A percentile compares a stretch with the other conserved stretches of the same genome.
These are phyloP conservation scores for Candida awuae DNA, from an alignment of 805 yeast genomes.

Conservation along the genomic window DNA sequence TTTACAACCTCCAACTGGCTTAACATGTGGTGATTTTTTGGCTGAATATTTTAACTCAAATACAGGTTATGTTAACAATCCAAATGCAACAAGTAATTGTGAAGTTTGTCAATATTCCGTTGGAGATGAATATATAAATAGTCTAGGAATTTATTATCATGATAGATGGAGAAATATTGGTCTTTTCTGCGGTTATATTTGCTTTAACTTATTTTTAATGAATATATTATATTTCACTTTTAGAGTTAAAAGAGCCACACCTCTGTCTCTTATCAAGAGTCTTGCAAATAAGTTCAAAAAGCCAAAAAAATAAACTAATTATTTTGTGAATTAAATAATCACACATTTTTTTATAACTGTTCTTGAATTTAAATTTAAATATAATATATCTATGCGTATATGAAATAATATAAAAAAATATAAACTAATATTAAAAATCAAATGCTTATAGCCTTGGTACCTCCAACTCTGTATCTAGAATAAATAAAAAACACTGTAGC, in stretches of 20 bases:
- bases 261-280: too few species aligned
- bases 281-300: too few species aligned
- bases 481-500: constrained; percentile 17
- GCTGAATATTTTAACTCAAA: constrained; percentile 28
- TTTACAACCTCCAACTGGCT: constrained; percentile 49
- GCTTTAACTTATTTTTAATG: background rate
- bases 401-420: too few species aligned
- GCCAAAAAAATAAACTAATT: too few species aligned
- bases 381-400: too few species aligned
- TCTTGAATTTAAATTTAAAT: too few species aligned
- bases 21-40: constrained; percentile 56
- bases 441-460: too few species aligned
- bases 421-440: too few species aligned
- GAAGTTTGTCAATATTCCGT: constrained; percentile 39
- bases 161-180: constrained; percentile 66
- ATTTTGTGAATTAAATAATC: too few species aligned
- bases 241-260: background rate
- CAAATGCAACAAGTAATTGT: constrained; percentile 42
- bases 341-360: too few species aligned
- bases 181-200: background rate
- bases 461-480: constrained; percentile 21
- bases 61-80: constrained; percentile 53
- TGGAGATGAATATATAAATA: constrained; percentile 40
- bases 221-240: background rate
- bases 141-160: constrained; percentile 35